Conservation (phyloP, 208 protist species). For the Trypanosomatidae sp. region DNA sequence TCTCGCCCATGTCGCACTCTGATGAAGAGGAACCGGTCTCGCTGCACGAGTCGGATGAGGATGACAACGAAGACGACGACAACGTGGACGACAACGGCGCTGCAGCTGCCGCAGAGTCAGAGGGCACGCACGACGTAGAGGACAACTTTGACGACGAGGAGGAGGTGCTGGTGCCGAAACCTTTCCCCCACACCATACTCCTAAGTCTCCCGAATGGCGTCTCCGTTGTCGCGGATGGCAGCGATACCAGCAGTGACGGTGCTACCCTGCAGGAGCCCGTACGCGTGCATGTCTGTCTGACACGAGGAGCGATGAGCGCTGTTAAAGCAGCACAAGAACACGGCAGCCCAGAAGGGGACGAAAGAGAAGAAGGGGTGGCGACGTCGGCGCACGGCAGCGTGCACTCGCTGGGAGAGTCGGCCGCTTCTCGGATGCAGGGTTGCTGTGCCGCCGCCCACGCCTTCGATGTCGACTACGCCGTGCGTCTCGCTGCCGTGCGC, state of each 20-base stretch:
- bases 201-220: conserved; percentile 5
- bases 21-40: too few relatives aligned
- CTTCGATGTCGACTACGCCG: conserved; percentile 30
- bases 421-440: too few relatives aligned
- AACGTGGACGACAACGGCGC: background rate
- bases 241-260: too few relatives aligned
- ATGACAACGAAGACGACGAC: conserved; percentile 25
- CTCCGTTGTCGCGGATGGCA: background rate
- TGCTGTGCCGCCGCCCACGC: conserved; percentile 16
- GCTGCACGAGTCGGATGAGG: background rate
- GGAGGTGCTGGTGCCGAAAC: conserved; percentile 11
- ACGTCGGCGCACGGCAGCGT: background rate
- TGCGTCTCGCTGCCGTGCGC: conserved; percentile 9
- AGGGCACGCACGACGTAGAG: conserved; percentile 15
- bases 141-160: conserved; percentile 11
- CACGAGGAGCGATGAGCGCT: conserved; percentile 14
- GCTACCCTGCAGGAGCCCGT: conserved; percentile 5
- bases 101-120: background rate
- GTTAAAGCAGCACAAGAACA: too few relatives aligned
- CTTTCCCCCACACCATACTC: conserved; percentile 15
- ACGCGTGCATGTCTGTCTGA: conserved; percentile 25
- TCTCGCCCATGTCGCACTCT: too few relatives aligned
- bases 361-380: background rate
- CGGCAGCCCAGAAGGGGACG: background rate
- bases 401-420: too few relatives aligned